Conservation (phyloP, 73 alveolate genomes). For the Tetrahymena elliotti region DNA sequence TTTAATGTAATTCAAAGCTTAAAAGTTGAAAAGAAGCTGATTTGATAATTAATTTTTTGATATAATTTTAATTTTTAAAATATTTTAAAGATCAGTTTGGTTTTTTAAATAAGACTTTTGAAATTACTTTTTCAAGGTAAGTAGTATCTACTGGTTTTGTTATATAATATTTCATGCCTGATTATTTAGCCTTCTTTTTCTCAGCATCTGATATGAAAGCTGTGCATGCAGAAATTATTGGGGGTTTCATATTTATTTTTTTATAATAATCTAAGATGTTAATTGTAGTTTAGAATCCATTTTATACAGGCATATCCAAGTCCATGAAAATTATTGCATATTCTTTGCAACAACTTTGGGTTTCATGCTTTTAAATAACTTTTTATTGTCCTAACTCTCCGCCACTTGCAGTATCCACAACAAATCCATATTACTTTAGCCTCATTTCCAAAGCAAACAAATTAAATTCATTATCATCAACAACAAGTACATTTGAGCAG, state of each 20-base stretch:
- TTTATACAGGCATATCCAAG: background rate
- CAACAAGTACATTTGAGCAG: background rate
- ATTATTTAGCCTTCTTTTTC: background rate
- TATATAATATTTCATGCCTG: background rate
- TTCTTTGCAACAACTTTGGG: background rate
- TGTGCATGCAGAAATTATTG: background rate
- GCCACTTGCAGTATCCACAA: background rate
- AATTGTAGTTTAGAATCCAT: background rate
- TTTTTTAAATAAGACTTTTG: background rate
- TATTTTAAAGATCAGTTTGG: background rate
- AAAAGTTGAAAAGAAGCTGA: too few species aligned
- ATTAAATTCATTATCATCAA: background rate
- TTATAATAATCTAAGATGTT: background rate
- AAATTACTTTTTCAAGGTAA: background rate
- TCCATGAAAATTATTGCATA: background rate
- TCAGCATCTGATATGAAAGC: background rate
- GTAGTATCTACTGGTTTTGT: background rate
- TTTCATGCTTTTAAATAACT: background rate
- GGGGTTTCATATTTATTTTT: background rate
- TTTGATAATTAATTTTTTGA: background rate
- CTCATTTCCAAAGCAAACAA: background rate
- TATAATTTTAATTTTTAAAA: too few species aligned
- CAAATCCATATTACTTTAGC: background rate
- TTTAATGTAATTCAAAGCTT: too few species aligned
- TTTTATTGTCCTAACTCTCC: background rate